Conservation (phyloP, 495 filamentous ascomycete genomes). For the Penicillium turbatum region DNA sequence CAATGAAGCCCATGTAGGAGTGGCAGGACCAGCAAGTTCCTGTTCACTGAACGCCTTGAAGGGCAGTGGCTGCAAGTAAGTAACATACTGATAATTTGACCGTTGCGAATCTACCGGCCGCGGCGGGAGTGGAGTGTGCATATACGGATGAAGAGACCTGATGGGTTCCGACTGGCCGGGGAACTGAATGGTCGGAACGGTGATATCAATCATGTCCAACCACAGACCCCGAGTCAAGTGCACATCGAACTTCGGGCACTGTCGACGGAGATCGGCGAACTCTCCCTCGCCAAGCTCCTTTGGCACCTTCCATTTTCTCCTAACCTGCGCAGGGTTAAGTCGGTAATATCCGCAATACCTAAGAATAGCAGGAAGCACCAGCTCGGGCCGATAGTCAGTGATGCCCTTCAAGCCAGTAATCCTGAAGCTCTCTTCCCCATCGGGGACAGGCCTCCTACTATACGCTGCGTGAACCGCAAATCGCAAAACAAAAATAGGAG, state of each 20-base stretch:
- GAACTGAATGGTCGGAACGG: not conserved
- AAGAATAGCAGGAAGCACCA: slow-evolving; percentile 6
- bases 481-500: not conserved
- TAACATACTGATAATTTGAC: slow-evolving; percentile 8
- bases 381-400: slow-evolving; percentile 1
- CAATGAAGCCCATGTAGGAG: not conserved
- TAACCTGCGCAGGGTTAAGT: not conserved
- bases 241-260: not conserved
- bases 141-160: not conserved
- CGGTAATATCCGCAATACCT: slow-evolving; percentile 5
- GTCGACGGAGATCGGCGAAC: not conserved
- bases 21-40: not conserved
- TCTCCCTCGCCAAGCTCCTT: not conserved
- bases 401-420: not conserved
- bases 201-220: slow-evolving; percentile 1
- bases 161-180: not conserved
- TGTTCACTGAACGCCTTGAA: not conserved
- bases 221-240: not conserved
- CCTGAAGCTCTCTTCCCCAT: not conserved
- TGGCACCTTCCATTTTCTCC: not conserved
- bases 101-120: not conserved
- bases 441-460: not conserved
- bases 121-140: not conserved
- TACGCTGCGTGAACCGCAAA: slow-evolving; percentile 1
- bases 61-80: slow-evolving; percentile 5